Conservation (phyloP, 768 basidiomycete genomes). For the Boletus coccyginus region DNA sequence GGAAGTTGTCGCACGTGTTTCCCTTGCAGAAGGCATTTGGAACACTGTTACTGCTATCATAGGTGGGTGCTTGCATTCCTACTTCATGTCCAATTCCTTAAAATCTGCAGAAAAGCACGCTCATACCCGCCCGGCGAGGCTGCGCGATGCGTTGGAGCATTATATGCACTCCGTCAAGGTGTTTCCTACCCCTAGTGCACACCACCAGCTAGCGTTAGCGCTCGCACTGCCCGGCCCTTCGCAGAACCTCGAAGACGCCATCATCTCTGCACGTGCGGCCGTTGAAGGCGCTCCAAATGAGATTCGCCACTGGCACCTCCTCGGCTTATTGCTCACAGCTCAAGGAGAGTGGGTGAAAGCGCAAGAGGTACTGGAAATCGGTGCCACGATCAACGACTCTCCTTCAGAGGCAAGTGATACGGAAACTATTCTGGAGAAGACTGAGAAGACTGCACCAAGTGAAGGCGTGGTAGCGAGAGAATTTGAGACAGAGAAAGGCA, state of each 20-base stretch:
- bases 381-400: constrained; percentile 55
- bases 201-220: constrained; percentile 82
- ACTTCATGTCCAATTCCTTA: neutral
- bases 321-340: constrained; percentile 79
- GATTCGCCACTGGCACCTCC: constrained; percentile 85
- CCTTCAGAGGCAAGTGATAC: constrained; percentile 30
- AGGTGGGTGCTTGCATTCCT: constrained; percentile 41
- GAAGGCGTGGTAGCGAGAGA: constrained; percentile 3
- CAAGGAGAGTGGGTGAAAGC: constrained; percentile 80
- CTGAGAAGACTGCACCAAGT: neutral
- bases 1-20: constrained; percentile 56
- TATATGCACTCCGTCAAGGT: constrained; percentile 48
- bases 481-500: constrained; percentile 11
- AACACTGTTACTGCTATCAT: constrained; percentile 64
- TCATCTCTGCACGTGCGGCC: constrained; percentile 63
- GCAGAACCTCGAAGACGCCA: constrained; percentile 66
- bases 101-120: constrained; percentile 59
- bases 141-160: constrained; percentile 53
- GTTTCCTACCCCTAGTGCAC: constrained; percentile 52
- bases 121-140: constrained; percentile 53
- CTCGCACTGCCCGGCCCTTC: constrained; percentile 60
- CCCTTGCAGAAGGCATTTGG: constrained; percentile 73
- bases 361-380: constrained; percentile 72
- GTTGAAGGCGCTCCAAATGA: constrained; percentile 65
- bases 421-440: constrained; percentile 13